A percentile compares a stretch with the other conserved stretches of the same genome.
phyloP scores from a whole-genome alignment of 2,329 filamentous ascomycete genomes.

The Aspergillus nomiae region DNA sequence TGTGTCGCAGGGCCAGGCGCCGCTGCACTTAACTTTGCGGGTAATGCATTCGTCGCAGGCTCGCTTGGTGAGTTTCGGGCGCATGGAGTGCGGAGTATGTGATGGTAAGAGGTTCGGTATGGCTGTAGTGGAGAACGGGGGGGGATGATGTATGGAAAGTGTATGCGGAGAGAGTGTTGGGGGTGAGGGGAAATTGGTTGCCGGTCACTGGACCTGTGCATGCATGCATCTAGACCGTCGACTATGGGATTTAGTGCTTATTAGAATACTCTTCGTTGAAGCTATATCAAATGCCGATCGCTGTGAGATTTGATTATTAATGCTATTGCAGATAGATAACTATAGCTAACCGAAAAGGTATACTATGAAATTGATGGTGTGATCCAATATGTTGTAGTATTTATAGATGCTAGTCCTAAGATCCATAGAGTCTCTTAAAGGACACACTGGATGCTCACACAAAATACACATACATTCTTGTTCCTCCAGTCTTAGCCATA shows the following conservation, averaged over 20 bases:
- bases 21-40: constrained; percentile 34
- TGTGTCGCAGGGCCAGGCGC: constrained; percentile 31
- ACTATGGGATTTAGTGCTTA: neutral
- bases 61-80: constrained; percentile 26
- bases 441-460: neutral
- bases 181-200: neutral
- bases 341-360: too few species aligned
- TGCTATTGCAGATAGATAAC: neutral
- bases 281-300: neutral
- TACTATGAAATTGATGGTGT: neutral
- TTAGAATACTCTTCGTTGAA: neutral
- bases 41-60: constrained; percentile 34
- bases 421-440: neutral
- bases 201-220: neutral
- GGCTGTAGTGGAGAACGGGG: neutral
- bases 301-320: neutral
- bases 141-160: neutral
- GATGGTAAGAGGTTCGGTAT: neutral
- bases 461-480: neutral
- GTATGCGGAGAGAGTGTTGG: neutral
- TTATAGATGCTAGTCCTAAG: neutral
- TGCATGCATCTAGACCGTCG: neutral
- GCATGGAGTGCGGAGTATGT: constrained; percentile 6
- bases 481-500: neutral
- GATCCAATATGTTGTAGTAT: neutral